Evolutionary conservation across 1,284 basidiomycete genomes (phyloP).

Genomic region (Heterobasidion occidentale): DNA sequence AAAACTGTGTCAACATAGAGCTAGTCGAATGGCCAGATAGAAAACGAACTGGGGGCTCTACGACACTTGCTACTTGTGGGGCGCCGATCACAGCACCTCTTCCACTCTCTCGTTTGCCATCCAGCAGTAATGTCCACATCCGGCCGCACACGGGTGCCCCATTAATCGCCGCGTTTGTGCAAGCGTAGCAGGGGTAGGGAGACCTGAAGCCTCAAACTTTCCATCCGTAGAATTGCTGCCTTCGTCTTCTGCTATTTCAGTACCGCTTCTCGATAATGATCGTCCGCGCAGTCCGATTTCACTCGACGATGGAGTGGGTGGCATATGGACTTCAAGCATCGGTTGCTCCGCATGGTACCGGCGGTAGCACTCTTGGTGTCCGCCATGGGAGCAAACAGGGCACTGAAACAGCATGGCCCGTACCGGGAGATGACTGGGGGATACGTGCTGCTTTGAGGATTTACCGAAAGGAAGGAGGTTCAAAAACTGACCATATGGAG

Average conservation of each 20-base stretch:
- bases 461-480: neutral
- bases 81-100: neutral
- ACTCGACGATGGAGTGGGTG: conserved; percentile 9
- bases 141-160: conserved; percentile 21
- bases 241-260: conserved; percentile 4
- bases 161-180: conserved; percentile 8
- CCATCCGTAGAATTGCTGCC: conserved; percentile 6
- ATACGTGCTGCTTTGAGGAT: conserved; percentile 2
- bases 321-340: conserved; percentile 33
- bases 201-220: conserved; percentile 8
- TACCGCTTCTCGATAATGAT: conserved; percentile 9
- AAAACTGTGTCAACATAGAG: too few species aligned
- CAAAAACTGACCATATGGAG: conserved; percentile 56
- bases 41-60: too few species aligned
- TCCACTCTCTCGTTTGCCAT: conserved; percentile 4
- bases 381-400: conserved; percentile 66
- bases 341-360: conserved; percentile 49
- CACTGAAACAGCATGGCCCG: conserved; percentile 61
- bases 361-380: conserved; percentile 67
- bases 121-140: conserved; percentile 24
- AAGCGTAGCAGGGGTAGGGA: conserved; percentile 6
- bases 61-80: too few species aligned
- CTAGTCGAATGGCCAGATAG: too few species aligned
- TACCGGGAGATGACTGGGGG: conserved; percentile 61
- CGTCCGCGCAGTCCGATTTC: conserved; percentile 8